These are phyloP conservation scores for Neolentinus lepideus DNA, from an alignment of 1,284 basidiomycete genomes.

Conservation along the genomic window DNA sequence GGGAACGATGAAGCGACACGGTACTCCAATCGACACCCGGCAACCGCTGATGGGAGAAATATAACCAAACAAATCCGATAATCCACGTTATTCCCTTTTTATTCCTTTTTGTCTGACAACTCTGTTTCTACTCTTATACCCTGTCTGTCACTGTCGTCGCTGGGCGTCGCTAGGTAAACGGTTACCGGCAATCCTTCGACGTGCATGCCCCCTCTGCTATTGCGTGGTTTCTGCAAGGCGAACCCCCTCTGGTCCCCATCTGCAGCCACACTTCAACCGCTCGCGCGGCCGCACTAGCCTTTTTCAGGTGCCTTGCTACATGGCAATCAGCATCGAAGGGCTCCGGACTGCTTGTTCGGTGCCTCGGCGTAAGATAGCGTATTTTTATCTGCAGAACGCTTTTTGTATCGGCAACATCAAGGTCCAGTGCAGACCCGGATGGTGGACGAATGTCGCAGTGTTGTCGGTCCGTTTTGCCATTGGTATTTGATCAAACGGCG, in stretches of 20 bases:
- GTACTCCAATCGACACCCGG: background rate
- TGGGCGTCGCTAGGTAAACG: too few species aligned
- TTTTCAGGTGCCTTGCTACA: background rate
- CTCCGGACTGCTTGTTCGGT: background rate
- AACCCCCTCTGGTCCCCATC: too few species aligned
- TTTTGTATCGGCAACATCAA: too few species aligned
- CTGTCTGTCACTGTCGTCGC: too few species aligned
- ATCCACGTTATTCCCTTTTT: background rate
- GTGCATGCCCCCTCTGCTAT: too few species aligned
- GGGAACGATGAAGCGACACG: constrained; percentile 7
- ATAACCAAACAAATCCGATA: background rate
- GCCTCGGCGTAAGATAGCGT: background rate
- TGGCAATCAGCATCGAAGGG: background rate
- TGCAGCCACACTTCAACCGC: background rate
- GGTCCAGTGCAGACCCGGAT: too few species aligned
- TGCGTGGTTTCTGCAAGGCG: too few species aligned
- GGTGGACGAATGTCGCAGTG: too few species aligned
- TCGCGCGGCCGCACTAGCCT: background rate
- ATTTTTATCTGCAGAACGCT: background rate
- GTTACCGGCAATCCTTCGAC: too few species aligned
- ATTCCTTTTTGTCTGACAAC: background rate
- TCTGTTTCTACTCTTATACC: background rate
- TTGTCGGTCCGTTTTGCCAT: too few species aligned
- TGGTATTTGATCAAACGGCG: too few species aligned
- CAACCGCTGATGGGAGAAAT: background rate